Evolutionary conservation across 352 stramenopile genomes (phyloP).

Genomic region (Blastocystis sp.): DNA sequence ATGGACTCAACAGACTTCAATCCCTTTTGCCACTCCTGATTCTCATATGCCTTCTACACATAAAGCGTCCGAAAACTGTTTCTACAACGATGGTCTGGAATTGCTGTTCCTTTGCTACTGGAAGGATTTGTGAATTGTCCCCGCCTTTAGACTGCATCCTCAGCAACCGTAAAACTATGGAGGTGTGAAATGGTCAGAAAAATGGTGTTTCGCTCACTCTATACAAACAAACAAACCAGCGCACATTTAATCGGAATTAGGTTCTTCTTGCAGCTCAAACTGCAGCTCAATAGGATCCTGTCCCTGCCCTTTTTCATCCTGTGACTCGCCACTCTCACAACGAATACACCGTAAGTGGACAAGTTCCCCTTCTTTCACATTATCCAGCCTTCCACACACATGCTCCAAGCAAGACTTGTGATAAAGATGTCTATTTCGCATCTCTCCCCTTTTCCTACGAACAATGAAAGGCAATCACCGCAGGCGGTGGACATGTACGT

Average conservation of each 20-base stretch:
- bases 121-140: neutral
- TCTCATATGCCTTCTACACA: constrained; percentile 39
- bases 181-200: neutral
- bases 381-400: constrained; percentile 15
- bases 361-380: neutral
- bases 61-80: neutral
- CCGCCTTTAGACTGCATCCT: neutral
- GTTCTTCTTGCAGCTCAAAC: constrained; percentile 6
- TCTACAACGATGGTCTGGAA: constrained; percentile 33
- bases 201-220: neutral
- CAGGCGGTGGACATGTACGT: constrained; percentile 17
- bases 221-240: constrained; percentile 2
- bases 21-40: constrained; percentile 47
- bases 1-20: neutral
- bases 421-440: neutral
- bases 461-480: constrained; percentile 22
- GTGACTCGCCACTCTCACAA: constrained; percentile 32
- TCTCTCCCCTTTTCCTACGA: neutral
- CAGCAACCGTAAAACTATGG: neutral
- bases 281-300: neutral
- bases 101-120: constrained; percentile 16
- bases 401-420: constrained; percentile 19
- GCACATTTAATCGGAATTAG: neutral
- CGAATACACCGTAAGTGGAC: constrained; percentile 46
- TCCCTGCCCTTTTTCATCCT: neutral